Base-by-base conservation (phyloP, 176 grass and related monocot genomes). In the Chloris gayana region DNA sequence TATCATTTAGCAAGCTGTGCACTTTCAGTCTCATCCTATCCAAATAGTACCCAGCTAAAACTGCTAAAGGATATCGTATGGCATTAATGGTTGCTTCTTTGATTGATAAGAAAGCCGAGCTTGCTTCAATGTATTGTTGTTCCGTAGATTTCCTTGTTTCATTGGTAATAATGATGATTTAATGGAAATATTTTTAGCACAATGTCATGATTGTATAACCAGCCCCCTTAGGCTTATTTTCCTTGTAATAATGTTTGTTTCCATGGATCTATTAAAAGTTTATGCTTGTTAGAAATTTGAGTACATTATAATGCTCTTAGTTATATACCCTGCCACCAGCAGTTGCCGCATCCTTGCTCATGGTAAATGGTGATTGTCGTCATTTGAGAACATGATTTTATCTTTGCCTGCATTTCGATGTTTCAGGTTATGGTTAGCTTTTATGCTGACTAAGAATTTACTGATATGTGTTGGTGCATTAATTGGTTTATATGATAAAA, bases 31-130 rank as follows among this genome's bases (percentile, higher is more conserved):
- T 27, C 10, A 9, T 60, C 24, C 8, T 61, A 14, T 14, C 11
- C 12, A 6, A 12, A 61, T 29, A 4, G 13, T 26, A 60, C 24
- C 12, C 27, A 60, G 7, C 19, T n/a, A 57, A 60, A 60, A 60
- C 57, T 27, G 57, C 10, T 60, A 27, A 26, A 27, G 24, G 24
- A 60, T 26, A 60, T 60, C 1, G 9, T 27, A 27, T 60, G 9
- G 57, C 3, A 32, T 5, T 12, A 10, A 32, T 78, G 60, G 47
- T 78, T 78, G 29, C 60, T 66, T 66, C 61, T 50, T 35, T 34
- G 4, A 30, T 66, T 7, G n/a, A 39, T n/a, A 64, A 77, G 76
- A 61, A 78, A 66, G 76, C 27, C 22, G 66, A 51, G 19, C 61
- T 50, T 66, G 6, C 76, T 78, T 78, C 30, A 8, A 30, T 17